phyloP scores from a whole-genome alignment of 257 asterid genomes.

The Nicotiana paniculata region DNA sequence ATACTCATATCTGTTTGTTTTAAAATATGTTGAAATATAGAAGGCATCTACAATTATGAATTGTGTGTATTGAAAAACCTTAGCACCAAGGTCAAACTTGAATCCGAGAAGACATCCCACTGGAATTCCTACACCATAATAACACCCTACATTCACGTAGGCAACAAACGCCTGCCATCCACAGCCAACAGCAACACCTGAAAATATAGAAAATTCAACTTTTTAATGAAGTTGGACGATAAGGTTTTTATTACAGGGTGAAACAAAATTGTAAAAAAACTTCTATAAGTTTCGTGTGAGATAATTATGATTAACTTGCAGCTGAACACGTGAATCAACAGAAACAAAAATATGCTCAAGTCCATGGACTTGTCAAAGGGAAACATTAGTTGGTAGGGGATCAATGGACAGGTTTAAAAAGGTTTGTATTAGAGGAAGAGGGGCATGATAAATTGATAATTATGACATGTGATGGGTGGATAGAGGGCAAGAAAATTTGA shows the following conservation, averaged over 20 bases:
- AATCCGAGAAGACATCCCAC: conserved; percentile 48
- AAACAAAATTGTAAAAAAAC: not conserved
- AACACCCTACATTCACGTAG: conserved; percentile 56
- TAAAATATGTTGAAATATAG: not conserved
- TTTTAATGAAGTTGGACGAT: too few relatives aligned
- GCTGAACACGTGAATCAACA: not conserved
- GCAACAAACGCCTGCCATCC: conserved; percentile 85
- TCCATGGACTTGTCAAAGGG: not conserved
- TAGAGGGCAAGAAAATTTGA: not conserved
- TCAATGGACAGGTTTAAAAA: not conserved
- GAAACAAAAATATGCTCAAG: not conserved
- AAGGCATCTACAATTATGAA: not conserved
- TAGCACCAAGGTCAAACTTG: conserved; percentile 46
- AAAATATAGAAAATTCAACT: not conserved
- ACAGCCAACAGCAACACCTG: conserved; percentile 81
- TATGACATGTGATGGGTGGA: not conserved
- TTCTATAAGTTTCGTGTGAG: not conserved
- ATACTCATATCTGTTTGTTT: not conserved
- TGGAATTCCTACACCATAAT: conserved; percentile 34
- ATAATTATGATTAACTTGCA: not conserved
- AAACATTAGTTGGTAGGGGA: not conserved
- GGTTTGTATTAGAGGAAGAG: not conserved
- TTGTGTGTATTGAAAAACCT: conserved; percentile 28
- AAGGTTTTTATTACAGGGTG: too few relatives aligned
- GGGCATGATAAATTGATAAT: not conserved